Evolutionary conservation across 257 asterid species (phyloP).

Genomic region (Penstemon barbatus): DNA sequence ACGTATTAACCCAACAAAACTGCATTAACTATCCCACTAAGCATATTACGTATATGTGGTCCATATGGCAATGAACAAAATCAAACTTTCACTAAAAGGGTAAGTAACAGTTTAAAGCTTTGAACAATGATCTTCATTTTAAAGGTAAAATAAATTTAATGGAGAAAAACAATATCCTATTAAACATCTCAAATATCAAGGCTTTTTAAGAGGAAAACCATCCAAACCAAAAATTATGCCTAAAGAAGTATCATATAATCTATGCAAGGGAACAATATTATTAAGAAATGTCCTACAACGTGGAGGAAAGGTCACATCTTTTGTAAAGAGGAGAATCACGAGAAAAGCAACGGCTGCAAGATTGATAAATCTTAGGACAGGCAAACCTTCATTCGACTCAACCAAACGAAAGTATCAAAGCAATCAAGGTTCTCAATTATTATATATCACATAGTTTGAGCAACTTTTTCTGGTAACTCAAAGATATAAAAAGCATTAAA

Average conservation of each 20-base stretch:
- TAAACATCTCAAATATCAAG: background rate
- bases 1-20: no score
- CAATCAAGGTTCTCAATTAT: background rate
- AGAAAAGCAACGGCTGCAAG: conserved; percentile 7
- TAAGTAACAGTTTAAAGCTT: conserved; percentile 8
- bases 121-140: background rate
- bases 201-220: background rate
- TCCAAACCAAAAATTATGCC: background rate
- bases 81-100: background rate
- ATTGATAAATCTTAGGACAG: background rate
- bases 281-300: background rate
- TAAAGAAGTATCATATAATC: background rate
- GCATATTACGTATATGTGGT: no score
- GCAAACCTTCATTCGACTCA: conserved; percentile 9
- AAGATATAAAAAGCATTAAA: background rate
- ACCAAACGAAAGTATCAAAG: conserved; percentile 17
- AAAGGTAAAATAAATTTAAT: background rate
- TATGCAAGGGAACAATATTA: background rate
- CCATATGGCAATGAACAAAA: background rate
- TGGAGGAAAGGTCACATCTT: conserved; percentile 2
- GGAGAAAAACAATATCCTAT: background rate
- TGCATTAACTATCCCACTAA: no score
- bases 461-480: background rate
- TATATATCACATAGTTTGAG: background rate
- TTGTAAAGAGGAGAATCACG: conserved; percentile 1